phyloP scores from a whole-genome alignment of 1,284 basidiomycete species.

The Spongiforma sp. region DNA sequence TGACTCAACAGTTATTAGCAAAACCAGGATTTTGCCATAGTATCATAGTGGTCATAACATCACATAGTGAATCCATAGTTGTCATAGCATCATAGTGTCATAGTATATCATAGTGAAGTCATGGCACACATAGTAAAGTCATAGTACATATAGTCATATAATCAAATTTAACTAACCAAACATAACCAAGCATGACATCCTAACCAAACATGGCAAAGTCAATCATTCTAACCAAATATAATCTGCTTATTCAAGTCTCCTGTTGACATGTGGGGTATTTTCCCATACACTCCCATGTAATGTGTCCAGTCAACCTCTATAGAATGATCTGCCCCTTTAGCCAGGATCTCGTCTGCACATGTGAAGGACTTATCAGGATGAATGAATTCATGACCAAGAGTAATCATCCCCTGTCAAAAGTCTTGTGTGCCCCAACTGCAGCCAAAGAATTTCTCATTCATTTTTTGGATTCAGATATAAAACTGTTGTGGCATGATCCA shows the following conservation, averaged over 20 bases:
- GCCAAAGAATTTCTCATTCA: slow-evolving; percentile 6
- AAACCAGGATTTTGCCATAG: no score
- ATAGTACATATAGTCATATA: no score
- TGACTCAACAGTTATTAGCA: no score
- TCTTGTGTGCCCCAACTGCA: slow-evolving; percentile 9
- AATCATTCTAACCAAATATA: no score
- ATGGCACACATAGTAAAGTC: no score
- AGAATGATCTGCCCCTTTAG: slow-evolving; percentile 18
- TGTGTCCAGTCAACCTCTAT: background rate
- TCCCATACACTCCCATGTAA: background rate
- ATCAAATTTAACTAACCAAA: no score
- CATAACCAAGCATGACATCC: no score
- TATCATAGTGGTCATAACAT: no score
- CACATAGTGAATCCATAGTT: no score
- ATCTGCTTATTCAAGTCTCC: slow-evolving; percentile 1
- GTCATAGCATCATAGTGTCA: no score
- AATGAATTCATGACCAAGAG: slow-evolving; percentile 6
- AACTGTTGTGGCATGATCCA: background rate
- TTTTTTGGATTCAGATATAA: background rate
- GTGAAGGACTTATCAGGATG: background rate
- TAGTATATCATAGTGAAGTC: no score
- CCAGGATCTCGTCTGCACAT: slow-evolving; percentile 4
- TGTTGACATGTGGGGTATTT: background rate
- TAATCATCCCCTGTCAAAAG: slow-evolving; percentile 10
- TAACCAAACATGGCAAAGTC: no score